A percentile compares a stretch with the other conserved stretches of the same genome.
Evolutionary conservation across 257 asterid genomes (phyloP).

Genomic region (Nicotiana attenuata): DNA sequence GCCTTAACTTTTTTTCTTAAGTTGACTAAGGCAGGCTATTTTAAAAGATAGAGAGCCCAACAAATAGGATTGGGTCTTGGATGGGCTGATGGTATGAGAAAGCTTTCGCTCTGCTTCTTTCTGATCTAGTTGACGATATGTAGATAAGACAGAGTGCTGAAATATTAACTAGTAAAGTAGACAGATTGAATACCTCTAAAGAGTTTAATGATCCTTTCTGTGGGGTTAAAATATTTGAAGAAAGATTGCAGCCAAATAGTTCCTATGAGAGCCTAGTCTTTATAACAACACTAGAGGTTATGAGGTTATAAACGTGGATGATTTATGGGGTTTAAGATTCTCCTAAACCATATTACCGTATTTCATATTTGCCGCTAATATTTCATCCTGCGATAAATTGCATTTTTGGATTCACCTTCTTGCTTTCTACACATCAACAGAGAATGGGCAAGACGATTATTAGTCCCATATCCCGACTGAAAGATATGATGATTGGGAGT

Average conservation of each 20-base stretch:
- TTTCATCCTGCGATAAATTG: not conserved
- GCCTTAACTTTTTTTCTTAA: not conserved
- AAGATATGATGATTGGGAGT: conserved; percentile 23
- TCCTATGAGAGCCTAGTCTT: not conserved
- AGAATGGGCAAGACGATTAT: conserved; percentile 25
- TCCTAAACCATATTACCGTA: not conserved
- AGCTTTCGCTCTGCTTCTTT: not conserved
- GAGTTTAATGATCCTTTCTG: not conserved
- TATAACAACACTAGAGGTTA: too few relatives aligned
- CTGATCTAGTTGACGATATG: too few relatives aligned
- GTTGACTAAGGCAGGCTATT: not conserved
- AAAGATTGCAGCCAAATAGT: not conserved
- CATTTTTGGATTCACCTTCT: not conserved
- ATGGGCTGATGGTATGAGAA: not conserved
- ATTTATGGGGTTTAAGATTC: not conserved
- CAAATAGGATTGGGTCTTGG: not conserved
- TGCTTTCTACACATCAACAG: conserved; percentile 18
- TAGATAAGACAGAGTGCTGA: not conserved
- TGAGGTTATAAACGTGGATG: not conserved
- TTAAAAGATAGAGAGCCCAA: not conserved
- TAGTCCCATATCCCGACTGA: conserved; percentile 34
- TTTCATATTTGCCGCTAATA: not conserved
- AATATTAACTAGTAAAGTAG: not conserved
- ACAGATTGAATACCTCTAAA: not conserved
- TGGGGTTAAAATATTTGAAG: not conserved